phyloP scores from a whole-genome alignment of 192 early-diverging fungal genomes.

The Neocallimastix lanati region DNA sequence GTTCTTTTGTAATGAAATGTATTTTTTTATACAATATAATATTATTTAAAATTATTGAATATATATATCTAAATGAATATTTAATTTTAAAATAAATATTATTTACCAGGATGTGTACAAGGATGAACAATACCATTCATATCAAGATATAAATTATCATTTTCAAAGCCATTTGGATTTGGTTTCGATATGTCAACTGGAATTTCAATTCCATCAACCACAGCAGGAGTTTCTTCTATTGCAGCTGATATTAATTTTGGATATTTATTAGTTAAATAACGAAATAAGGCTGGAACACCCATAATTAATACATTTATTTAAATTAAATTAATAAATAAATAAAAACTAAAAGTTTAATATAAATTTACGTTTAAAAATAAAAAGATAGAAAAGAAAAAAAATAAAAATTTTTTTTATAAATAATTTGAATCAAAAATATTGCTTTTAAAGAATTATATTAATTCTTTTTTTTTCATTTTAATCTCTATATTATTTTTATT shows the following conservation, averaged over 20 bases:
- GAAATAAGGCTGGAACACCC: neutral
- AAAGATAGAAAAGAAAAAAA: too few species aligned
- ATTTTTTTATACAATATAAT: too few species aligned
- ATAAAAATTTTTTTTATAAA: too few species aligned
- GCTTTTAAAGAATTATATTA: too few species aligned
- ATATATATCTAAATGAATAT: too few species aligned
- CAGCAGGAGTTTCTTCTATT: neutral
- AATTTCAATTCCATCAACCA: neutral
- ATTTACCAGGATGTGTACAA: conserved; percentile 49
- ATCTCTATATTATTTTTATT: too few species aligned
- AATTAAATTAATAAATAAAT: neutral
- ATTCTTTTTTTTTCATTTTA: too few species aligned
- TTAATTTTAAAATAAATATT: too few species aligned
- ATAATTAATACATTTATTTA: neutral
- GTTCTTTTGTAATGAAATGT: too few species aligned
- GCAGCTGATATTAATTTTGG: neutral
- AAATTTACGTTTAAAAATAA: too few species aligned
- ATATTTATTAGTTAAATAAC: neutral
- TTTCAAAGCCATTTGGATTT: conserved; percentile 47
- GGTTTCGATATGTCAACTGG: neutral
- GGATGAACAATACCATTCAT: conserved; percentile 81
- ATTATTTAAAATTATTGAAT: too few species aligned
- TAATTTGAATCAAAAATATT: too few species aligned
- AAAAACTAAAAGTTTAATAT: neutral
- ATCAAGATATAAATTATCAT: conserved; percentile 85